These are phyloP conservation scores for Alternaria viburni DNA, from an alignment of 2,329 filamentous ascomycete genomes.

Conservation along the genomic window DNA sequence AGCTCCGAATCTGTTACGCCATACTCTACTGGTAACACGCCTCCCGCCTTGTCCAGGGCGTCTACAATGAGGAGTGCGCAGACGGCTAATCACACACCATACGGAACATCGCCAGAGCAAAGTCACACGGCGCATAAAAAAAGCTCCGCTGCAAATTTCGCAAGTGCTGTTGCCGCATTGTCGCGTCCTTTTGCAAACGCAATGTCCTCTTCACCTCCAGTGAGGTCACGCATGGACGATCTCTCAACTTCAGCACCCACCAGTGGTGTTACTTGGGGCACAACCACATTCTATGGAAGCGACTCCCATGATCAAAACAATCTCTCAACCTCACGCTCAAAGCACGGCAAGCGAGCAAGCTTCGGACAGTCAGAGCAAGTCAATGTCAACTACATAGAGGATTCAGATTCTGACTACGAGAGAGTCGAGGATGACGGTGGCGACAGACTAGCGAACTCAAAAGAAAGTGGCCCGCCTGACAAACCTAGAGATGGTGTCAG, in stretches of 20 bases:
- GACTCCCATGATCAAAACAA: slow-evolving; percentile 37
- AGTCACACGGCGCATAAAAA: slow-evolving; percentile 40
- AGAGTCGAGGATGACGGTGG: slow-evolving; percentile 18
- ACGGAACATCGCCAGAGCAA: slow-evolving; percentile 52
- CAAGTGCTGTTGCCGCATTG: slow-evolving; percentile 48
- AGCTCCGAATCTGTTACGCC: slow-evolving; percentile 57
- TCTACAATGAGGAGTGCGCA: slow-evolving; percentile 43
- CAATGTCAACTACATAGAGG: slow-evolving; percentile 37
- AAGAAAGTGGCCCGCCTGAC: slow-evolving; percentile 30
- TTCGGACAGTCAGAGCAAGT: slow-evolving; percentile 43
- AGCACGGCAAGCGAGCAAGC: slow-evolving; percentile 49
- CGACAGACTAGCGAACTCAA: slow-evolving; percentile 23
- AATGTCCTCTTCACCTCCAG: slow-evolving; percentile 47
- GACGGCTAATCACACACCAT: slow-evolving; percentile 48
- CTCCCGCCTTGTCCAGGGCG: slow-evolving; percentile 54
- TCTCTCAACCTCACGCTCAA: slow-evolving; percentile 36
- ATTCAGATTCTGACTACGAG: slow-evolving; percentile 45
- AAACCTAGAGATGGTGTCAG: slow-evolving; percentile 17
- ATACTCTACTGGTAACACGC: slow-evolving; percentile 60
- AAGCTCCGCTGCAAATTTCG: slow-evolving; percentile 46
- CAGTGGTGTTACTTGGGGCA: slow-evolving; percentile 56
- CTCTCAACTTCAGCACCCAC: slow-evolving; percentile 52
- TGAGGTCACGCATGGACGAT: slow-evolving; percentile 46
- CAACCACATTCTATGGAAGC: slow-evolving; percentile 49
- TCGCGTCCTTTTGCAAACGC: slow-evolving; percentile 50